These are phyloP conservation scores for Aspergillus kassunensis DNA, from an alignment of 495 filamentous ascomycete species.

Conservation along the genomic window DNA sequence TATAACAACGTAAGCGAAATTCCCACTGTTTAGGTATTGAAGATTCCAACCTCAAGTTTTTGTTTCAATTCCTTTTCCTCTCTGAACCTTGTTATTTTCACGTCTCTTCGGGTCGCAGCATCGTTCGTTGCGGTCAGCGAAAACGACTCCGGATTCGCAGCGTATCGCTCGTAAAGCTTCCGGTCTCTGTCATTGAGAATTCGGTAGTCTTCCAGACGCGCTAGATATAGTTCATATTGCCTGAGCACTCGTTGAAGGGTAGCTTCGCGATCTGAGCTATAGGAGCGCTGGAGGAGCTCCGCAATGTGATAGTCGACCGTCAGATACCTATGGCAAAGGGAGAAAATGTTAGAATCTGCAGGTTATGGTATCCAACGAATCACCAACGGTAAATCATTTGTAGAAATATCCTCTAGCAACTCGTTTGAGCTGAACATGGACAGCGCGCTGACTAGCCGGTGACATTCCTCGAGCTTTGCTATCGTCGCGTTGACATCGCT, in stretches of 20 bases:
- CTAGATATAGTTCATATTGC: conserved; percentile 73
- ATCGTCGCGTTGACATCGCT: conserved; percentile 64
- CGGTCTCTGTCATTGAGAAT: conserved; percentile 63
- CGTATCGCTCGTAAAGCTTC: conserved; percentile 68
- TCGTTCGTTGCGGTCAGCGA: conserved; percentile 66
- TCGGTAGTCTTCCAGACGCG: conserved; percentile 71
- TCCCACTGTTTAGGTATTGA: neutral
- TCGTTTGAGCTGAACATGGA: conserved; percentile 91
- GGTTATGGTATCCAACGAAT: neutral
- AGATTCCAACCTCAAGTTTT: conserved; percentile 63
- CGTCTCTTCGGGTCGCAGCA: conserved; percentile 65
- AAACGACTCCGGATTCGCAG: conserved; percentile 61
- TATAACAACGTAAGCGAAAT: conserved; percentile 22
- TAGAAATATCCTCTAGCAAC: conserved; percentile 79
- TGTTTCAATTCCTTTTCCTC: conserved; percentile 82
- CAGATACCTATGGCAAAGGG: conserved; percentile 53
- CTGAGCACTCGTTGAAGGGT: conserved; percentile 58
- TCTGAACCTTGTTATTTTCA: conserved; percentile 82
- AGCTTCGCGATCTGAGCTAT: conserved; percentile 54
- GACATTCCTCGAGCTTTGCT: conserved; percentile 66
- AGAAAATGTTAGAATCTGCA: neutral
- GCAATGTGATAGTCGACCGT: conserved; percentile 64
- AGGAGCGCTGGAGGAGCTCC: conserved; percentile 58
- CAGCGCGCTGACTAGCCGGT: conserved; percentile 60
- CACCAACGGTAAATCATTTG: conserved; percentile 70